Base-by-base conservation (phyloP, 2,329 filamentous ascomycete species). In the Dactylellina parvicollis region DNA sequence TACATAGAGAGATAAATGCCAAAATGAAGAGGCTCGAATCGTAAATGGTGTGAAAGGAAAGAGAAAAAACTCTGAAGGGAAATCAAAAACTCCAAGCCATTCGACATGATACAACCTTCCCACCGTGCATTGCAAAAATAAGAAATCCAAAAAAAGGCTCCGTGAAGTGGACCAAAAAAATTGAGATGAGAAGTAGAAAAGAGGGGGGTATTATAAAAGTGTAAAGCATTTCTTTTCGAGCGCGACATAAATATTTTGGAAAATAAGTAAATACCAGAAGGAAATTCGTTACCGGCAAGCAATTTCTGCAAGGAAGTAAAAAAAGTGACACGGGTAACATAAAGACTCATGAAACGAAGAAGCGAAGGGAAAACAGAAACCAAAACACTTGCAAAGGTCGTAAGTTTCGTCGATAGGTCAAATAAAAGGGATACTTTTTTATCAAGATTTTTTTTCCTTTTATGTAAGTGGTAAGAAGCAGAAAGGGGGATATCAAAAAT, bases 281-380 rank as follows among this genome's bases (percentile, higher is more conserved):
- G 62, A 74, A 64, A 75, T 42, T 72, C 57, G 73, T 64, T 40
- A 57, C 65, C 59, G 65, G 67, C 60, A 52, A 57, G 40, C 42
- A n/a, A 42, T 36, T 49, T 20, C 49, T 24, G 60, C 3, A 28
- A 38, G 44, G 24, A 10, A 34, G 16, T 9, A 46, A 56, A 36
- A n/a, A n/a, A 46, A 22, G 36, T 36, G 62, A 54, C 49, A 72
- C 56, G 66, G 70, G 66, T 61, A 75, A 64, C 52, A 57, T 64
- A 74, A 57, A 54, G 55, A 32, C 38, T 44, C 67, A 55, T 55
- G 46, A 55, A 75, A 59, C 38, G 32, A 52, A 54, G 32, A 69
- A 76, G 56, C 62, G 70, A 76, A 62, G 20, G 54, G 66, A n/a
- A n/a, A n/a, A n/a, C 65, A 61, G 67, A 75, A 76, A 59, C 32